Evolutionary conservation across 768 basidiomycete genomes (phyloP).

Genomic region (Cystobasidium ongulense): DNA sequence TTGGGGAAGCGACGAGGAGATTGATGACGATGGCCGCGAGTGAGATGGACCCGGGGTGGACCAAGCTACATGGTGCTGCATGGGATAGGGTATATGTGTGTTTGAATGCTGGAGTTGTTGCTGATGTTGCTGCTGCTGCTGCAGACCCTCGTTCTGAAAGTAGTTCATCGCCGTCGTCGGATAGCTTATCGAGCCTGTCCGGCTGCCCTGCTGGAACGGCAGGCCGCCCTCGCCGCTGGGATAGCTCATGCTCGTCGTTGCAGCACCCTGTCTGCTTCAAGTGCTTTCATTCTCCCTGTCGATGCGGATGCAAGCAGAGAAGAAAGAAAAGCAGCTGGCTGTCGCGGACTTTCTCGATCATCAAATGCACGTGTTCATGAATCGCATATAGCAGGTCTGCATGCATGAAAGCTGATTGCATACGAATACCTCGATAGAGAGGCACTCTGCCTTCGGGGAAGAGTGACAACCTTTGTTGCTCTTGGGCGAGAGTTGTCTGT

Average conservation of each 20-base stretch:
- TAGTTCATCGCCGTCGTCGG: background rate
- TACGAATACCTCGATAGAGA: too few relatives aligned
- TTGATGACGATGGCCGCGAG: background rate
- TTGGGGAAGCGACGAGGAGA: background rate
- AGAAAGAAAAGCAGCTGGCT: background rate
- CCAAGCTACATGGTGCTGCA: too few relatives aligned
- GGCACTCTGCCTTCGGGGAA: too few relatives aligned
- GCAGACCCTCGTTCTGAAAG: background rate
- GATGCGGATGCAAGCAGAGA: background rate
- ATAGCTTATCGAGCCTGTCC: background rate
- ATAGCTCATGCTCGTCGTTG: background rate
- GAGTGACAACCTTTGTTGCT: too few relatives aligned
- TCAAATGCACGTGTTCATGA: background rate
- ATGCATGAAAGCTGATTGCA: too few relatives aligned
- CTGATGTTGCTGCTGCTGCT: background rate
- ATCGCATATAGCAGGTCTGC: background rate
- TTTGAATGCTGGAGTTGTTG: too few relatives aligned
- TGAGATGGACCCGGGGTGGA: background rate
- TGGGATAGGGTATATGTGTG: too few relatives aligned
- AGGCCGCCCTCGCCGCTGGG: background rate
- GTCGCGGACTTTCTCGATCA: background rate
- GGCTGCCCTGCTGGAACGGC: background rate
- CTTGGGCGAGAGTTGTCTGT: too few relatives aligned
- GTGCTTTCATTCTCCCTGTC: background rate
- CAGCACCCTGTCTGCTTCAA: background rate